Conservation (phyloP, 1,139 yeast species). For the Hyphopichia khmerensis region DNA sequence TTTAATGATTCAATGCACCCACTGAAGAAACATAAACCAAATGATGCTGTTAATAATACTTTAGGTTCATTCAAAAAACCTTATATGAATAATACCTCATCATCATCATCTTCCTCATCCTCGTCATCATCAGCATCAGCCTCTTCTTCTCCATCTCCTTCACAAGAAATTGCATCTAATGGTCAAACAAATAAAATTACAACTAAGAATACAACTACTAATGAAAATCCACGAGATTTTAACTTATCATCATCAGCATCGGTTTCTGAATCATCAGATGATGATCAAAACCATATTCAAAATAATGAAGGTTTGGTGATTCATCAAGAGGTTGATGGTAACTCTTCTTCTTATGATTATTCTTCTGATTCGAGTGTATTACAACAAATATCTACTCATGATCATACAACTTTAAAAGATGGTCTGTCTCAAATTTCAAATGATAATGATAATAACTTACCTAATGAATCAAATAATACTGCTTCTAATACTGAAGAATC, state of each 20-base stretch:
- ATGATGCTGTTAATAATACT: not conserved
- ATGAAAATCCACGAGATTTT: not conserved
- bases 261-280: constrained; percentile 1
- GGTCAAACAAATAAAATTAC: not conserved
- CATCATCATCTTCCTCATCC: not conserved
- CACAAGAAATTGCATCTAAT: not conserved
- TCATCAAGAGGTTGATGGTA: not conserved
- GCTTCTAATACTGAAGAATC: not conserved
- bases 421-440: not conserved
- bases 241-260: constrained; percentile 1
- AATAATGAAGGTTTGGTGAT: not conserved
- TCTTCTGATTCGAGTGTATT: constrained; percentile 1
- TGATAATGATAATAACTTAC: no score
- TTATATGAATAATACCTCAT: constrained; percentile 1
- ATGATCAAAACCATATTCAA: no score
- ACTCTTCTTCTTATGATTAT: not conserved
- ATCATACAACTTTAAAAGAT: constrained; percentile 2
- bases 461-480: not conserved
- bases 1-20: not conserved
- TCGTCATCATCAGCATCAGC: not conserved
- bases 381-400: constrained; percentile 1
- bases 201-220: not conserved
- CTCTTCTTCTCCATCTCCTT: not conserved
- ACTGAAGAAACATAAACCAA: not conserved
- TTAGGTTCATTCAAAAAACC: constrained; percentile 1